Percentiles rank a stretch among this genome's conserved stretches.
Conservation (phyloP, 108 stramenopile genomes). For the Cylindrotheca fusiformis region DNA sequence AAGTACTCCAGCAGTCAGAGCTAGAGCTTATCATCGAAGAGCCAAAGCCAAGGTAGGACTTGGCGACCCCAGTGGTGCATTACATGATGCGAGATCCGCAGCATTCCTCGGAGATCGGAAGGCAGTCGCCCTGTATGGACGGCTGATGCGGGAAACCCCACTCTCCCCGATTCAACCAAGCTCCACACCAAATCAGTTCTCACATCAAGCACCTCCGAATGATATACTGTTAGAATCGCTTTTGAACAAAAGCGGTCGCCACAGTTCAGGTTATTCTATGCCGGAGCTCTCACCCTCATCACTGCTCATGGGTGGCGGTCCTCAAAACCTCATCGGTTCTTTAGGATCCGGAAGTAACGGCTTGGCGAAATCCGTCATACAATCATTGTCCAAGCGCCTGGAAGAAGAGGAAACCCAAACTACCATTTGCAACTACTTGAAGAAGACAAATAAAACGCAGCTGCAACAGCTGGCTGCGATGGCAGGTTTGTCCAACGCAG, state of each 20-base stretch:
- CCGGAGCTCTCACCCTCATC: constrained; percentile 29
- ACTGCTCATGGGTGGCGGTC: constrained; percentile 29
- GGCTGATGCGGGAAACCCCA: constrained; percentile 52
- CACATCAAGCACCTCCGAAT: constrained; percentile 11
- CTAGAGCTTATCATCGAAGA: constrained; percentile 78
- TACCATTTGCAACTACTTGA: constrained; percentile 58
- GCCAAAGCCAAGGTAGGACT: constrained; percentile 75
- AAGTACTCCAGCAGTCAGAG: constrained; percentile 39
- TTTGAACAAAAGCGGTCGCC: constrained; percentile 20
- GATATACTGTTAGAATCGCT: constrained; percentile 33
- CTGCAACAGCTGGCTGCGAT: constrained; percentile 48
- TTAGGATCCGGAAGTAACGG: constrained; percentile 29
- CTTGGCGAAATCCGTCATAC: constrained; percentile 61
- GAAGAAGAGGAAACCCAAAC: constrained; percentile 68
- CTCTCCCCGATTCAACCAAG: constrained; percentile 2
- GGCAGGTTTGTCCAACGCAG: constrained; percentile 45
- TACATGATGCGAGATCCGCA: constrained; percentile 70
- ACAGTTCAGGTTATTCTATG: background rate
- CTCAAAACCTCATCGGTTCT: background rate
- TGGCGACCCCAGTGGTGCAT: constrained; percentile 56
- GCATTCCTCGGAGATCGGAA: constrained; percentile 85
- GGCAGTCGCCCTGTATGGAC: constrained; percentile 76
- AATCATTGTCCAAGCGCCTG: constrained; percentile 54
- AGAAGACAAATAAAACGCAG: constrained; percentile 53
- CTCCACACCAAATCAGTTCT: background rate